Base-by-base conservation (phyloP, 176 grass and related monocot species). In the Oryza meyeriana region DNA sequence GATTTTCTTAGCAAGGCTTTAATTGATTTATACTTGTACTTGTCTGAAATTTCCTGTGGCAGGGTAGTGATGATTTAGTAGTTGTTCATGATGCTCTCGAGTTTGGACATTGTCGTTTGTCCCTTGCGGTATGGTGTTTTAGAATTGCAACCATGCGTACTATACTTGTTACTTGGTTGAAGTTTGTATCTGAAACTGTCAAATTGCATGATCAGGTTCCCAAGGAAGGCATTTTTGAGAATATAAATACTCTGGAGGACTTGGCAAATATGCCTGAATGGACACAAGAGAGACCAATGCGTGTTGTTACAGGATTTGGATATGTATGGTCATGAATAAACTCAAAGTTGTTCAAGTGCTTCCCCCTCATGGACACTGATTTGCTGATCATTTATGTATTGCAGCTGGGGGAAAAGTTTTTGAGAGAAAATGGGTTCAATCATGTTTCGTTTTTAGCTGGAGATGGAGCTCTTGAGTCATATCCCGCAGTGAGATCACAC, bases 391-490 rank as follows among this genome's bases (percentile, higher is more conserved):
- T 71, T 82, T 26, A 77, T 75, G 31, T 86, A 62, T 24, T 75
- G 90, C 85, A 99, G 96, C 84, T 95, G 62, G 93, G 90, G 9
- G 59, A 83, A 16, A 95, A 95, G 41, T 95, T 93, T 73, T 85
- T 99, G 71, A 87, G 84, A 77, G 91, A 95, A 61, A 94, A 83
- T 57, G 93, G 93, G 45, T 72, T 99, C 41, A 86, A 94, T 27
- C 88, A 99, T 87, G 87, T 95, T 39, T 61, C 6, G 4, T 88
- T 95, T 69, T 83, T 88, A 79, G 80, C 79, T 61, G 91, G 93
- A 10, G 96, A 99, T 86, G 96, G 93, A 87, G 93, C 93, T 58
- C 85, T 99, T 25, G 96, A 99, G 57, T 94, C 96, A 70, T 95
- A 91, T 82, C 96, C 96, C 83, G 91, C 96, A 55, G 96, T 99